Evolutionary conservation across 2,329 filamentous ascomycete genomes (phyloP), one percentile per base, ranked within the genome.

Genomic region (Pseudogymnoascus sp.): DNA sequence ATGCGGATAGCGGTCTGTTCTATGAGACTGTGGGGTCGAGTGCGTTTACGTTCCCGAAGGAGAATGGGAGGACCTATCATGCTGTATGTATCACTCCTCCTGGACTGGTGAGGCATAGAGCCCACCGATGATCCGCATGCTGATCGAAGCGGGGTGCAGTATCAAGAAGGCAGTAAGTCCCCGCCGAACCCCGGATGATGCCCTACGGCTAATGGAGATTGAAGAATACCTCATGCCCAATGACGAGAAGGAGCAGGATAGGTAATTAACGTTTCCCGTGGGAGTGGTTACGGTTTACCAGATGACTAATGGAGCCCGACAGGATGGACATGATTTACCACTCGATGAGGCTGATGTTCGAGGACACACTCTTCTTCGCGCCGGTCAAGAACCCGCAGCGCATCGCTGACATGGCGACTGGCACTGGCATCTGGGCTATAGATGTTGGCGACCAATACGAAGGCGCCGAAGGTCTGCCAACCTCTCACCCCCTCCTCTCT

Each of bases 401-500:
- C 13, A 76, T 81, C 11, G 73, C 81, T 31, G 79, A 81, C 65
- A 72, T 81, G 42, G 79, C 79, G 60, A 80, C 79, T 15, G 79
- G 79, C 33, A 79, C 78, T n/a, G 79, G 78, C 1, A 84, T 83
- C 71, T 88, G 86, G 86, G 83, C 85, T 23, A 84, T 89, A 64
- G 83, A 87, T 69, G 82, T 89, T 76, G 84, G 83, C 69, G 82
- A 84, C 68, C 69, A 76, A 60, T 87, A 85, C 64, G 85, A 85
- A 21, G 70, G 78, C 5, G 75, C 85, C 10, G 74, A 80, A 64
- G 47, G 47, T 53, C n/a, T 8, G 23, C 23, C 23, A 31, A 53
- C 44, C 23, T 23, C 3, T 6, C 6, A 2, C 6, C 5, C 44
- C 8, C 13, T 7, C 15, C 44, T 10, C 13, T 9, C 23, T 50